Conservation (phyloP, 2,329 filamentous ascomycete genomes). For the Cladosporium sp. region DNA sequence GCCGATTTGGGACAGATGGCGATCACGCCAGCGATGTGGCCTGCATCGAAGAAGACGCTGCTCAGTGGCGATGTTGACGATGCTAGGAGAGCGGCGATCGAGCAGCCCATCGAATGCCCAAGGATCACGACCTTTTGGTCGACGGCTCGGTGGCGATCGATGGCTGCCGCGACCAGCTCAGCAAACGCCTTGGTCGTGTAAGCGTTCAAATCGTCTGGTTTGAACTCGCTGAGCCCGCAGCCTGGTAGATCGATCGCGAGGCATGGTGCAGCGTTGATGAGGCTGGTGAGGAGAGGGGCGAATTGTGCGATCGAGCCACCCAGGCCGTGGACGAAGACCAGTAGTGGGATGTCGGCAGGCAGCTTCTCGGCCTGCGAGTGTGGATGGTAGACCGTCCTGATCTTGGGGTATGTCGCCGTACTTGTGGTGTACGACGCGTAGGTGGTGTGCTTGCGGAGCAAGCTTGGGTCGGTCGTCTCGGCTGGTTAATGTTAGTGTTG, state of each 20-base stretch:
- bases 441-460: slow-evolving; percentile 75
- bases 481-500: slow-evolving; percentile 7
- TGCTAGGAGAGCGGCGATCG: slow-evolving; percentile 72
- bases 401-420: slow-evolving; percentile 67
- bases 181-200: slow-evolving; percentile 77
- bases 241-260: slow-evolving; percentile 88
- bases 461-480: slow-evolving; percentile 67
- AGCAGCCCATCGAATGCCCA: slow-evolving; percentile 88
- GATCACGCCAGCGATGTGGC: slow-evolving; percentile 71
- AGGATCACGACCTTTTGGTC: slow-evolving; percentile 77
- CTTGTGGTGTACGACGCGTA: slow-evolving; percentile 73
- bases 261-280: slow-evolving; percentile 81
- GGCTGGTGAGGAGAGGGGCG: slow-evolving; percentile 73
- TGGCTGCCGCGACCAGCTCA: slow-evolving; percentile 72
- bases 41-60: slow-evolving; percentile 53
- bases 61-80: slow-evolving; percentile 58
- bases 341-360: slow-evolving; percentile 72
- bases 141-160: slow-evolving; percentile 71
- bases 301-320: slow-evolving; percentile 94
- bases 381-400: slow-evolving; percentile 80
- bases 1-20: slow-evolving; percentile 77
- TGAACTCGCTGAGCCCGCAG: slow-evolving; percentile 78
- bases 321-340: slow-evolving; percentile 90
- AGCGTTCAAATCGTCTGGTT: slow-evolving; percentile 70
- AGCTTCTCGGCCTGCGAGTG: slow-evolving; percentile 84